Base-by-base conservation (phyloP, 2,329 filamentous ascomycete genomes). In the Sporothrix inflata region DNA sequence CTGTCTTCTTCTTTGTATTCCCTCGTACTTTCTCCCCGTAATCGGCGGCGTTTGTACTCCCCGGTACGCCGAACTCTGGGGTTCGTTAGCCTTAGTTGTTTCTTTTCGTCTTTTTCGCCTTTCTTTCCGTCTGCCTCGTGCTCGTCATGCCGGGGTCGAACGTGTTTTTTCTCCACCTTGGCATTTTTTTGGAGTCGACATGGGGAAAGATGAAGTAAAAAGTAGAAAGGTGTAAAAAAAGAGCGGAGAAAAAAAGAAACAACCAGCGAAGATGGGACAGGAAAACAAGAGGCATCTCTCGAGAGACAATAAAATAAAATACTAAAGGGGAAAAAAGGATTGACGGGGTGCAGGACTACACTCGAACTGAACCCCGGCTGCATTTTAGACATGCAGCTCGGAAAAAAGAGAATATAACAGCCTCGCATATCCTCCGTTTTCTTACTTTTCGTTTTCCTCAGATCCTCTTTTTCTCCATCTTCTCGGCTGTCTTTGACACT, bases 381-480 rank as follows among this genome's bases (percentile, higher is more conserved):
- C 27, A 34, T 57, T 14, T 57, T 14, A 57, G 53, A 57, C 53
- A 16, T 57, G 53, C 53, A 57, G 27, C 27, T n/a, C 53, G 1
- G 27, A 19, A 34, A 57, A 57, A 12, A 24, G 24, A 57, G 53
- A 57, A 57, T 57, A 57, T 57, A 57, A 57, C 53, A 57, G 53
- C 53, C 53, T 57, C 53, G 53, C 24, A 34, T 57, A 9, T 57
- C 53, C 53, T 34, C 53, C 53, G n/a, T 57, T 7, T 19, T 19
- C 27, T 34, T 19, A 21, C 4, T 53, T 24, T 21, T 8, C 4
- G 21, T 1, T n/a, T 24, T 57, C 53, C 12, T 27, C 53, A 57
- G 27, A 34, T 57, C 27, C 27, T 57, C 53, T 57, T 34, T 27
- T 53, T 30, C 51, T 53, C 51, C 51, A 53, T 53, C 51, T 14